Evolutionary conservation across 2,329 filamentous ascomycete species (phyloP).

Genomic region (Cladophialophora carrionii): DNA sequence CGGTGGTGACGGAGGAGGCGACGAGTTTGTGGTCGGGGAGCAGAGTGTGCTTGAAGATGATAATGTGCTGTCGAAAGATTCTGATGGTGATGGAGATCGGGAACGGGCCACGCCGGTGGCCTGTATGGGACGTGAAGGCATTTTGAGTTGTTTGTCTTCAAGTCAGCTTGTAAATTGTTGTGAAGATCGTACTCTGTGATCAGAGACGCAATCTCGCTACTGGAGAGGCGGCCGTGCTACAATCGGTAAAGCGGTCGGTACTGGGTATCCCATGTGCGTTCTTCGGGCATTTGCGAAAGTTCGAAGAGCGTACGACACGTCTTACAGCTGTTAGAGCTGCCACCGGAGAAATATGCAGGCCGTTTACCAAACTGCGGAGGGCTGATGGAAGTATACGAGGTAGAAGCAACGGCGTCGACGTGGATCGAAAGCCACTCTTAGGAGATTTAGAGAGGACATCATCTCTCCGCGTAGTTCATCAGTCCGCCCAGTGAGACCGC

Average conservation of each 20-base stretch:
- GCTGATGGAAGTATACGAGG: neutral
- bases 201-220: slow-evolving; percentile 7
- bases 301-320: neutral
- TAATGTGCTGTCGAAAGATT: slow-evolving; percentile 22
- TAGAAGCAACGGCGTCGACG: slow-evolving; percentile 3
- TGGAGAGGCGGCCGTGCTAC: slow-evolving; percentile 1
- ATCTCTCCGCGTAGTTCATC: neutral
- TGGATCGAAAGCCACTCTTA: slow-evolving; percentile 5
- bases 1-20: slow-evolving; percentile 8
- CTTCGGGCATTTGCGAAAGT: neutral
- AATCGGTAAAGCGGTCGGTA: neutral
- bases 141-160: slow-evolving; percentile 12
- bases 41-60: slow-evolving; percentile 27
- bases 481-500: neutral
- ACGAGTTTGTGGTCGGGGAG: slow-evolving; percentile 13
- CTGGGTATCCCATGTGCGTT: neutral
- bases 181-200: slow-evolving; percentile 3
- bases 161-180: slow-evolving; percentile 3
- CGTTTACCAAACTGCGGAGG: neutral
- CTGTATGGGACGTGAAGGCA: slow-evolving; percentile 11
- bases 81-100: slow-evolving; percentile 25
- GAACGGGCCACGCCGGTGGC: slow-evolving; percentile 18
- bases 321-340: neutral
- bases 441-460: neutral
- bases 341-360: slow-evolving; percentile 8